Evolutionary conservation across 306 rosid species (phyloP).

Genomic region (Begonia fuchsioides): DNA sequence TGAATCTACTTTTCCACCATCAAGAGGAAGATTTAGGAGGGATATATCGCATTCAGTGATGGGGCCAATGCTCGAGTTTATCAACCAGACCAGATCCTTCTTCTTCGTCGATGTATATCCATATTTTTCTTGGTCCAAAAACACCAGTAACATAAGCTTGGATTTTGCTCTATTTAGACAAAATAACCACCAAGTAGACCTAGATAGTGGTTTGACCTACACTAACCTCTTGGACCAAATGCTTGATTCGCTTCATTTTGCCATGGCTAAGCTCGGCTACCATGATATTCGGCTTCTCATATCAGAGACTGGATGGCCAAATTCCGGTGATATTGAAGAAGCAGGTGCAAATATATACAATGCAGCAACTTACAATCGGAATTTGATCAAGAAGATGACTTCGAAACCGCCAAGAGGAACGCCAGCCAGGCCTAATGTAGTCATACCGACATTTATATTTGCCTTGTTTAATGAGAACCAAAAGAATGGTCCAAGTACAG

Average conservation of each 20-base stretch:
- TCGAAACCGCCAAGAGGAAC: constrained; percentile 47
- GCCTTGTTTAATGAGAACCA: constrained; percentile 56
- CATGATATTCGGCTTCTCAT: constrained; percentile 32
- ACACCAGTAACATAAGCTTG: constrained; percentile 31
- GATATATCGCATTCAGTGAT: constrained; percentile 30
- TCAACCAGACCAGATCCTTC: constrained; percentile 45
- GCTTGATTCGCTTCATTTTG: constrained; percentile 61
- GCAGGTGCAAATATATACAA: constrained; percentile 38
- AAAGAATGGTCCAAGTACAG: constrained; percentile 48
- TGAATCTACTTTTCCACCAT: constrained; percentile 50
- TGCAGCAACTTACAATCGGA: constrained; percentile 61
- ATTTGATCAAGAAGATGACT: constrained; percentile 34
- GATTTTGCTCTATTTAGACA: constrained; percentile 45
- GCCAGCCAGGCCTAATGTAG: constrained; percentile 44
- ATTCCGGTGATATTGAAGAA: constrained; percentile 28
- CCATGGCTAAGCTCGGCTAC: constrained; percentile 64
- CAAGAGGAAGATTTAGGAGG: constrained; percentile 28
- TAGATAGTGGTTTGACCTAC: constrained; percentile 32
- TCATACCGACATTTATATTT: constrained; percentile 55
- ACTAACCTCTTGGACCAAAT: constrained; percentile 71
- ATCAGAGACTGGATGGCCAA: constrained; percentile 84
- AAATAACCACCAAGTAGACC: constrained; percentile 20
- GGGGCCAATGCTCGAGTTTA: constrained; percentile 41
- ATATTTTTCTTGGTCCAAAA: constrained; percentile 54
- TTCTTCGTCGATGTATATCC: constrained; percentile 70